phyloP scores from a whole-genome alignment of 768 basidiomycete genomes.

The Boletus rubescentipes region DNA sequence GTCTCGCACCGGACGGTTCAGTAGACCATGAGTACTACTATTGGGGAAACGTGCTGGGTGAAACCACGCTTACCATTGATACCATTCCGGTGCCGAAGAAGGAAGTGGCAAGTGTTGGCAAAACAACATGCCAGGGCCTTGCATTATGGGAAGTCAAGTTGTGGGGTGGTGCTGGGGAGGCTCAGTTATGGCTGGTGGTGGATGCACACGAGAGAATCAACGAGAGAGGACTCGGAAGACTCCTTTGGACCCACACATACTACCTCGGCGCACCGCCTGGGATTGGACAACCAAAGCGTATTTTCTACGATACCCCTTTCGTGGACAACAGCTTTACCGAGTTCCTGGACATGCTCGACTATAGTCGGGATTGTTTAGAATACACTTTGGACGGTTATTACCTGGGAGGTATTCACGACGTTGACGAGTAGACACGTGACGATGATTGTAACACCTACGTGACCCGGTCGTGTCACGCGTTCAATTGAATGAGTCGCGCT shows the following conservation, averaged over 20 bases:
- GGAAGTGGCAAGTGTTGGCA: background rate
- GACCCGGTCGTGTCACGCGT: conserved; percentile 5
- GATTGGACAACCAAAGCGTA: no score
- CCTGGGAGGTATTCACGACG: no score
- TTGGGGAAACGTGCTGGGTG: background rate
- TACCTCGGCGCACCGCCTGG: no score
- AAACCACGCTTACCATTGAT: background rate
- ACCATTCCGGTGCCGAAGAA: background rate
- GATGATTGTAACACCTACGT: conserved; percentile 4
- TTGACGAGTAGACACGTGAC: background rate
- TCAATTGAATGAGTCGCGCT: conserved; percentile 1
- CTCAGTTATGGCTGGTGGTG: background rate
- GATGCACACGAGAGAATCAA: background rate
- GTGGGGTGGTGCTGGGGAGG: background rate
- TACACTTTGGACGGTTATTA: no score
- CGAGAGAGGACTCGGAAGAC: background rate
- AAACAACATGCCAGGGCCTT: background rate
- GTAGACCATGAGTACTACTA: background rate
- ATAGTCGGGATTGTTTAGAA: no score
- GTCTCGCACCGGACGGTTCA: background rate
- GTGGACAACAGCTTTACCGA: no score
- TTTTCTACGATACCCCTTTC: no score
- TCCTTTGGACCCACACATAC: no score
- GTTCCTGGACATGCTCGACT: no score
- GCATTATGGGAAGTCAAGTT: background rate